A percentile compares a stretch with the other conserved stretches of the same genome.
These are phyloP conservation scores for Mentha longifolia DNA, from an alignment of 257 asterid species.

Conservation along the genomic window DNA sequence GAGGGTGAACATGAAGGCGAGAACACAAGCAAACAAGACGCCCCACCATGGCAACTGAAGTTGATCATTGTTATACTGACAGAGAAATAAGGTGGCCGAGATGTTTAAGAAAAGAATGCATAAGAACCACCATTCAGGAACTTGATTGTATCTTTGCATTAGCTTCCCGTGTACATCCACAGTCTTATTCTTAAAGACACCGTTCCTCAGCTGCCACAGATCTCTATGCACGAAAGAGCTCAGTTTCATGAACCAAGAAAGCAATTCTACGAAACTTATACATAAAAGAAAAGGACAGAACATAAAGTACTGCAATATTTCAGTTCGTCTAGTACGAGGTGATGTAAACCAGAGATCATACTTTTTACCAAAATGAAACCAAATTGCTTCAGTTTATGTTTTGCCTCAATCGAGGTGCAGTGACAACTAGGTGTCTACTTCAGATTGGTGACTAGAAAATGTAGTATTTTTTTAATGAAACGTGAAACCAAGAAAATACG, in stretches of 20 bases:
- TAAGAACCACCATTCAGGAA: constrained; percentile 95
- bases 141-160: constrained; percentile 81
- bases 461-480: not conserved
- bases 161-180: constrained; percentile 89
- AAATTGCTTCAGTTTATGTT: no score
- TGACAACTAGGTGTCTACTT: not conserved
- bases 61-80: constrained; percentile 66
- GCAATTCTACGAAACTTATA: not conserved
- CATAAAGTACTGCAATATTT: not conserved
- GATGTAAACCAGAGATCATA: no score
- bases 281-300: no score
- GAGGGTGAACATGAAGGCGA: constrained; percentile 84
- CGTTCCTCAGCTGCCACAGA: constrained; percentile 77
- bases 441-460: not conserved
- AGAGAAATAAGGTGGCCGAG: constrained; percentile 62
- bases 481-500: not conserved
- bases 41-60: constrained; percentile 99
- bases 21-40: constrained; percentile 79
- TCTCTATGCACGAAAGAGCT: constrained; percentile 51
- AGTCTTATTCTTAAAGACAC: constrained; percentile 72
- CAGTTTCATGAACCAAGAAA: constrained; percentile 29
- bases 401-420: no score
- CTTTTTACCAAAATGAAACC: no score
- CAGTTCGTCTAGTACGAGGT: no score
- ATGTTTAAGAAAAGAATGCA: constrained; percentile 65